Evolutionary conservation across 306 rosid species (phyloP).

Genomic region (Dicorynia guianensis): DNA sequence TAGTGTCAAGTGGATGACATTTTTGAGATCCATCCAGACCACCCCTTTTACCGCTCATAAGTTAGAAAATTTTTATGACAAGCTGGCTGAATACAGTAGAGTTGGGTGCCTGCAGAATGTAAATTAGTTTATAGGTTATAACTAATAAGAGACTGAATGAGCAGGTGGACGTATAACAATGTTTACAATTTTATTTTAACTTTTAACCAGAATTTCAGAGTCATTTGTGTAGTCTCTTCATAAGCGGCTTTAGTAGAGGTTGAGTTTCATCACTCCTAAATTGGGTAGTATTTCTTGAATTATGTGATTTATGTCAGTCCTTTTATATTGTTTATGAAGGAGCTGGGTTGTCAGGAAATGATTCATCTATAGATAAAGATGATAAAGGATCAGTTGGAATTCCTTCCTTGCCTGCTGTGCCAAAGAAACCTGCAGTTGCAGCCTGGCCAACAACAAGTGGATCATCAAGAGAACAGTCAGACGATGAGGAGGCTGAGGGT

Average conservation of each 20-base stretch:
- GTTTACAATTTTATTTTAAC: conserved; percentile 16
- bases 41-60: too few species aligned
- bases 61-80: background rate
- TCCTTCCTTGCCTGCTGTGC: conserved; percentile 54
- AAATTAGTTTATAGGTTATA: conserved; percentile 14
- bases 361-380: conserved; percentile 73
- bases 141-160: background rate
- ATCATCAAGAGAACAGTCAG: conserved; percentile 87
- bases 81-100: background rate
- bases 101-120: background rate
- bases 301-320: conserved; percentile 22
- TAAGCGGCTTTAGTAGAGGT: conserved; percentile 3
- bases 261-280: conserved; percentile 12
- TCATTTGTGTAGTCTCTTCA: background rate
- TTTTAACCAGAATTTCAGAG: conserved; percentile 14
- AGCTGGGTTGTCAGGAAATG: conserved; percentile 56
- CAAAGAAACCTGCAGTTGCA: conserved; percentile 55
- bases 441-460: conserved; percentile 72
- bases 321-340: conserved; percentile 53
- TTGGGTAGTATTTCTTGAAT: conserved; percentile 32
- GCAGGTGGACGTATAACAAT: conserved; percentile 29
- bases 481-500: conserved; percentile 87
- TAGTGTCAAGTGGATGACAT: conserved; percentile 22
- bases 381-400: conserved; percentile 51
- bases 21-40: background rate